A percentile compares a stretch with the other conserved stretches of the same genome.
phyloP scores from a whole-genome alignment of 495 filamentous ascomycete species.

The Penicillium turbatum region DNA sequence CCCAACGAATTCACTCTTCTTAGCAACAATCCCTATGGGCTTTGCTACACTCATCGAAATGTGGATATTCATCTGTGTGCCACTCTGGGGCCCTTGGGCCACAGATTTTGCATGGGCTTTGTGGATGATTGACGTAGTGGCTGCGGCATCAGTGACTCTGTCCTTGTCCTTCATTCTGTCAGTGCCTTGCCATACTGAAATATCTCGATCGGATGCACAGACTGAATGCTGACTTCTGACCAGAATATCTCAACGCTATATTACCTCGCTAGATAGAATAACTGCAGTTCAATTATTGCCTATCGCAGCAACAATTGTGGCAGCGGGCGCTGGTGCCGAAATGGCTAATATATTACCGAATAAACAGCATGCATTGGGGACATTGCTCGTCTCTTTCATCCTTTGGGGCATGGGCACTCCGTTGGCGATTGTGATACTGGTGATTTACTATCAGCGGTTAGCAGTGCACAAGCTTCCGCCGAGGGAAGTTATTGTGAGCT shows the following conservation, averaged over 20 bases:
- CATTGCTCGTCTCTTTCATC: conserved; percentile 40
- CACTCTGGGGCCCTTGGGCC: conserved; percentile 36
- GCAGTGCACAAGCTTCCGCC: conserved; percentile 43
- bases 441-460: conserved; percentile 47
- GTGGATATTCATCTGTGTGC: conserved; percentile 43
- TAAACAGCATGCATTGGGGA: conserved; percentile 30
- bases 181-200: neutral
- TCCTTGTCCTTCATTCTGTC: conserved; percentile 43
- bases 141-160: conserved; percentile 35
- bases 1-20: conserved; percentile 42
- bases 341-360: conserved; percentile 32
- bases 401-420: conserved; percentile 46
- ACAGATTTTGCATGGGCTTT: conserved; percentile 37
- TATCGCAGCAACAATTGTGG: conserved; percentile 45
- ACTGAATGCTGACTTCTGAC: neutral
- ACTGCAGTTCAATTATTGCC: conserved; percentile 46
- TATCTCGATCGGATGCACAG: neutral
- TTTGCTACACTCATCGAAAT: conserved; percentile 50
- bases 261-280: conserved; percentile 36
- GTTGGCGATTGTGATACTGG: conserved; percentile 38
- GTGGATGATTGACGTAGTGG: conserved; percentile 45
- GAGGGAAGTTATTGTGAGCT: conserved; percentile 42
- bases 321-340: conserved; percentile 38
- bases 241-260: conserved; percentile 37
- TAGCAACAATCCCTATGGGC: conserved; percentile 47